These are phyloP conservation scores for Domatiomyces globalis DNA, from an alignment of 2,329 filamentous ascomycete species.

Conservation along the genomic window DNA sequence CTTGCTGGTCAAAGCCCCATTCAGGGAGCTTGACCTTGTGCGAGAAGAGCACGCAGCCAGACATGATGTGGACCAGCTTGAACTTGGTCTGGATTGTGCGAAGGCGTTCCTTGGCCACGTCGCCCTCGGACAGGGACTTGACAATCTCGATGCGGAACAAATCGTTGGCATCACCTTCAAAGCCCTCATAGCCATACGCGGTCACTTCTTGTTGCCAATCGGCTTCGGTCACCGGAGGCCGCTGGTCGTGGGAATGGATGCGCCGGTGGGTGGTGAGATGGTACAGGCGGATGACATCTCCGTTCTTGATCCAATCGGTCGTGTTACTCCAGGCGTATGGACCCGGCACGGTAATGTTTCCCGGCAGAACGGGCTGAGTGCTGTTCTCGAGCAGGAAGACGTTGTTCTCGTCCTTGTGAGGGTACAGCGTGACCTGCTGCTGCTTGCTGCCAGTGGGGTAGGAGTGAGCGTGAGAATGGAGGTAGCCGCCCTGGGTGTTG, in stretches of 20 bases:
- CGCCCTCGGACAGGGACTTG: constrained; percentile 69
- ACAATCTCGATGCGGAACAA: constrained; percentile 90
- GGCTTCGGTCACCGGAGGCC: constrained; percentile 69
- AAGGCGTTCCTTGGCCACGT: constrained; percentile 65
- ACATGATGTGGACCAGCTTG: constrained; percentile 89
- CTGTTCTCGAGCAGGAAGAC: constrained; percentile 89
- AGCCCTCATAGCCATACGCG: constrained; percentile 93
- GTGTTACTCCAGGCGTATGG: constrained; percentile 73
- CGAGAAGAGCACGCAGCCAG: constrained; percentile 87
- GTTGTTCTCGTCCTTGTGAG: constrained; percentile 99
- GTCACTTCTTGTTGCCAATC: constrained; percentile 96
- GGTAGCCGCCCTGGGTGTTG: constrained; percentile 94
- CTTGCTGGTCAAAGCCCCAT: constrained; percentile 96
- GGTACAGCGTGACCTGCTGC: constrained; percentile 95
- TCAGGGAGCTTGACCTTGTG: constrained; percentile 98
- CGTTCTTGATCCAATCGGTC: constrained; percentile 58
- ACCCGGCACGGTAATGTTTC: constrained; percentile 65
- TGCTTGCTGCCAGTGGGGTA: constrained; percentile 96
- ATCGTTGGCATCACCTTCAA: constrained; percentile 93
- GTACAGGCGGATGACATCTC: constrained; percentile 67
- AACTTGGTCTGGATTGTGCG: constrained; percentile 97
- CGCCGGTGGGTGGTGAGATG: constrained; percentile 72
- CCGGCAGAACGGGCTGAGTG: constrained; percentile 64
- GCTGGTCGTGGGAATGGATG: constrained; percentile 90
- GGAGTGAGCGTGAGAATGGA: constrained; percentile 95